A percentile compares a stretch with the other conserved stretches of the same genome.
phyloP scores from a whole-genome alignment of 2,329 filamentous ascomycete genomes.

The Coleophoma eucalyptorum region DNA sequence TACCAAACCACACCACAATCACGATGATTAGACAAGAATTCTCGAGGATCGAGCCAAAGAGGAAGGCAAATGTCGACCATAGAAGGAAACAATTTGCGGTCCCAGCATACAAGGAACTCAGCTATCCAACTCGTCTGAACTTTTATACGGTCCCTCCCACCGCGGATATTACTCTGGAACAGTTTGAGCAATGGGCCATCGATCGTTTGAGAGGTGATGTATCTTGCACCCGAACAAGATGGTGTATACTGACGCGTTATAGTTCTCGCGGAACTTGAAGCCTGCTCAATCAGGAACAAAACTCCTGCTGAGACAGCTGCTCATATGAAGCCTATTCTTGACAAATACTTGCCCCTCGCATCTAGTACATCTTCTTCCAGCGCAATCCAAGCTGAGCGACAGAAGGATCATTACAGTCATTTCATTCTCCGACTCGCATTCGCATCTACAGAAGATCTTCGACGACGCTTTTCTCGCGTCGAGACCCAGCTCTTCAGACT shows the following conservation, averaged over 20 bases:
- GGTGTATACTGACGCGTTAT: conserved; percentile 32
- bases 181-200: conserved; percentile 99
- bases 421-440: conserved; percentile 96
- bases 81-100: conserved; percentile 85
- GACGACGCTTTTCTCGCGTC: conserved; percentile 78
- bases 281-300: conserved; percentile 93
- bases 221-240: neutral
- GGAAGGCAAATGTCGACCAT: conserved; percentile 71
- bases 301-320: conserved; percentile 73
- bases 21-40: conserved; percentile 28
- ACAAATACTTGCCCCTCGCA: conserved; percentile 81
- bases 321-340: conserved; percentile 81
- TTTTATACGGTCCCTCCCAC: conserved; percentile 88
- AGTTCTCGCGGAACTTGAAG: conserved; percentile 87
- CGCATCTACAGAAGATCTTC: conserved; percentile 83
- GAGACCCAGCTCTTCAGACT: conserved; percentile 89
- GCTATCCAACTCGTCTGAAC: conserved; percentile 85
- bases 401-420: conserved; percentile 96
- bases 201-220: conserved; percentile 73
- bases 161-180: conserved; percentile 89
- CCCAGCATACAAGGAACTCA: conserved; percentile 69
- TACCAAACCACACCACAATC: neutral
- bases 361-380: conserved; percentile 63
- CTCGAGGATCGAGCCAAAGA: conserved; percentile 50
- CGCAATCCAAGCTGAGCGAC: conserved; percentile 67